Percentiles rank a stretch among this genome's conserved stretches.
phyloP scores from a whole-genome alignment of 352 stramenopile genomes.

The Globisporangium iwayamae region DNA sequence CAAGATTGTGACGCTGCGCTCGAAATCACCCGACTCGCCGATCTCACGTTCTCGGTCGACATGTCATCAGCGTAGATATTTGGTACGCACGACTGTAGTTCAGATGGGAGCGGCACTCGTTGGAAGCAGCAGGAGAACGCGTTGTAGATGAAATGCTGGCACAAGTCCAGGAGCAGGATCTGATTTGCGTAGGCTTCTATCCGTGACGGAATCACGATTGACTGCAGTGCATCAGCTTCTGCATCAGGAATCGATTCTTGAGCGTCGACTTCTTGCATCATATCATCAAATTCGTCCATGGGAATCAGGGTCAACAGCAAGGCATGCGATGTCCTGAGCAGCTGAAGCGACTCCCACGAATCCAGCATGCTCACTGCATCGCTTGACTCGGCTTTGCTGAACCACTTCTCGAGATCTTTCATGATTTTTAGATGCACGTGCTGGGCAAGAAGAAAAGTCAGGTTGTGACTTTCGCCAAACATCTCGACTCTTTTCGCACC shows the following conservation, averaged over 20 bases:
- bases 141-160: slow-evolving; percentile 55
- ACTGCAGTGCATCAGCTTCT: slow-evolving; percentile 17
- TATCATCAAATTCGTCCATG: slow-evolving; percentile 31
- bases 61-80: slow-evolving; percentile 24
- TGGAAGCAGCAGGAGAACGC: slow-evolving; percentile 36
- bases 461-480: slow-evolving; percentile 56
- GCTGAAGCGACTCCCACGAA: slow-evolving; percentile 29
- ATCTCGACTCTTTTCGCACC: slow-evolving; percentile 43
- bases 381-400: slow-evolving; percentile 50
- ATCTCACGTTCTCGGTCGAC: neutral
- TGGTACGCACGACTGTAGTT: slow-evolving; percentile 20
- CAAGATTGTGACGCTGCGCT: slow-evolving; percentile 18
- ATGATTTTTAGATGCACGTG: slow-evolving; percentile 44
- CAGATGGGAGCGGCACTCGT: slow-evolving; percentile 25
- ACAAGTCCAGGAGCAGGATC: slow-evolving; percentile 52
- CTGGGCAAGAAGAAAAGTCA: slow-evolving; percentile 50
- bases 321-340: slow-evolving; percentile 34
- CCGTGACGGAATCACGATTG: slow-evolving; percentile 25
- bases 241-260: slow-evolving; percentile 14
- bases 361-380: slow-evolving; percentile 56
- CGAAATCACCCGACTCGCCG: slow-evolving; percentile 11
- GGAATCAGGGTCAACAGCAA: slow-evolving; percentile 20
- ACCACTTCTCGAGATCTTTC: slow-evolving; percentile 53
- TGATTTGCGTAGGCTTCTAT: slow-evolving; percentile 44
- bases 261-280: slow-evolving; percentile 28